Evolutionary conservation across 495 filamentous ascomycete species (phyloP).

Genomic region (Trichoderma virens): DNA sequence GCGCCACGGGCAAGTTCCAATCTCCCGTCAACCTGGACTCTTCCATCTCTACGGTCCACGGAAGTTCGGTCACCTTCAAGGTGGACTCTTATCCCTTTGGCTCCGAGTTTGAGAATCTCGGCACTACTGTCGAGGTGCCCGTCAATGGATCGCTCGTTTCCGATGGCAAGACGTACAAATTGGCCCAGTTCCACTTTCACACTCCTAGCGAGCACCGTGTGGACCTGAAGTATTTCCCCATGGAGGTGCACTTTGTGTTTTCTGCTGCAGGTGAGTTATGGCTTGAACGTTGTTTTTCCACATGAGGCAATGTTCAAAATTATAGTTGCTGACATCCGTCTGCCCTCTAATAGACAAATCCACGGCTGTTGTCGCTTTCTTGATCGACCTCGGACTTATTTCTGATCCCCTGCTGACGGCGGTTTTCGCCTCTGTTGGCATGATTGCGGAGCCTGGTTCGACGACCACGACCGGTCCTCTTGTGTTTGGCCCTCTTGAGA

Average conservation of each 20-base stretch:
- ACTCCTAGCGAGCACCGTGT: conserved; percentile 61
- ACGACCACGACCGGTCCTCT: conserved; percentile 46
- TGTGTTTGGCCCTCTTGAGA: conserved; percentile 47
- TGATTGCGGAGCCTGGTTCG: conserved; percentile 48
- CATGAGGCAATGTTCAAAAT: background rate
- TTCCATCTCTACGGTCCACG: conserved; percentile 34
- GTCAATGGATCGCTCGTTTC: conserved; percentile 35
- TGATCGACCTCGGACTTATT: conserved; percentile 47
- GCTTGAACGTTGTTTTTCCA: background rate
- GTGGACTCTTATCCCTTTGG: conserved; percentile 29
- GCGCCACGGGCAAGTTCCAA: conserved; percentile 48
- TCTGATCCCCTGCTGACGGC: conserved; percentile 31
- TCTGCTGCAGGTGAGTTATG: conserved; percentile 35
- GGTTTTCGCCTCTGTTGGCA: conserved; percentile 41
- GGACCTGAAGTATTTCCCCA: conserved; percentile 42
- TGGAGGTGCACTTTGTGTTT: conserved; percentile 64
- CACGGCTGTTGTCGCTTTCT: conserved; percentile 51
- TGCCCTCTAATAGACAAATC: conserved; percentile 17
- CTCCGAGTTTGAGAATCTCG: conserved; percentile 51
- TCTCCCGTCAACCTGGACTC: conserved; percentile 60
- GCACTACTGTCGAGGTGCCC: conserved; percentile 51
- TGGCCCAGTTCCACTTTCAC: conserved; percentile 66
- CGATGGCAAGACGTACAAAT: conserved; percentile 37
- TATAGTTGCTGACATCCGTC: no score
- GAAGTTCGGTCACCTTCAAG: conserved; percentile 25